A percentile compares a stretch with the other conserved stretches of the same genome.
phyloP scores from a whole-genome alignment of 345 rosid genomes.

The Aurinia saxatilis region DNA sequence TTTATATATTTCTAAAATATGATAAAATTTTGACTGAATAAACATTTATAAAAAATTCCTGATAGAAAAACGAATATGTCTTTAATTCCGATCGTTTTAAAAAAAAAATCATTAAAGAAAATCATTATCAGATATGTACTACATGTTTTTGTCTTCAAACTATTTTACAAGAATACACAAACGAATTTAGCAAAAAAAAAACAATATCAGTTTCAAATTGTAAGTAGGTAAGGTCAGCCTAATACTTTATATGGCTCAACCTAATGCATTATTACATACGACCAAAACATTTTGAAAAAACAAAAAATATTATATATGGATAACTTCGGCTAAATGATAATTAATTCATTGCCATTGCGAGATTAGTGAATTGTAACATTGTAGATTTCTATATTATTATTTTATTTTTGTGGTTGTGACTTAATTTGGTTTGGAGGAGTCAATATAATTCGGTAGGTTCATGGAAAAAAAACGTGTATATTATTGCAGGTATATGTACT shows the following conservation, averaged over 20 bases:
- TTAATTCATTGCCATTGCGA: background rate
- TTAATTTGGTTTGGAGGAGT: background rate
- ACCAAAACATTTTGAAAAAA: background rate
- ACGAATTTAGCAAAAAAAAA: too few species aligned
- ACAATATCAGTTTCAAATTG: background rate
- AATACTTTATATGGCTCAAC: conserved; percentile 6
- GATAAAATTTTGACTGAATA: too few species aligned
- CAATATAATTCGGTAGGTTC: conserved; percentile 9
- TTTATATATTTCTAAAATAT: too few species aligned
- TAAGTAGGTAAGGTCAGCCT: conserved; percentile 6
- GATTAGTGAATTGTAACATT: background rate
- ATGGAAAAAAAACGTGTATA: background rate
- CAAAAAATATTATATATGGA: background rate
- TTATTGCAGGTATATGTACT: background rate
- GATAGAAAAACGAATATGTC: too few species aligned
- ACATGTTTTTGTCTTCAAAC: too few species aligned
- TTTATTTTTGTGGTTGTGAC: conserved; percentile 13
- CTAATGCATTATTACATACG: conserved; percentile 25
- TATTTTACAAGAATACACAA: too few species aligned
- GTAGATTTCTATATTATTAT: background rate
- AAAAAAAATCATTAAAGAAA: too few species aligned
- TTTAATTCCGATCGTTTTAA: too few species aligned
- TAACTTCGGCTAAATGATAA: background rate
- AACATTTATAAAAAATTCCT: too few species aligned
- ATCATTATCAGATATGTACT: too few species aligned